Evolutionary conservation across 2,329 filamentous ascomycete species (phyloP), one percentile per base, ranked within the genome.

Genomic region (Magnaporthiopsis rhizophila): DNA sequence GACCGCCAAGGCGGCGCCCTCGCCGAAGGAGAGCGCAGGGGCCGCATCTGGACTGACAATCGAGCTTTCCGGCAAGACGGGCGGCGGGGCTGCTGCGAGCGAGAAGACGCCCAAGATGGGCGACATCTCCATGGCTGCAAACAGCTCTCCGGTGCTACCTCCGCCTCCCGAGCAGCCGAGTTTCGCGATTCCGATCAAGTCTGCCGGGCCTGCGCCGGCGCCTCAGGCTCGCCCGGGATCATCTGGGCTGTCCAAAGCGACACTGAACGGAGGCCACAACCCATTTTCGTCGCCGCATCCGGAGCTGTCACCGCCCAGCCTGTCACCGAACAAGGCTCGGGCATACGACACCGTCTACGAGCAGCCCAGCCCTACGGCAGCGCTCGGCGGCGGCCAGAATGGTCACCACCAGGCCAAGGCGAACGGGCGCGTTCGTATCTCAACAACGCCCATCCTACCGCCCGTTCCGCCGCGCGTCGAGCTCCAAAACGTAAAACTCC

Each of bases 261-360:
- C 72, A 50, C 62, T 71, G 28, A 75, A 74, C 62, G 72, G 71
- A 8, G 70, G 72, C 24, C 69, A 69, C 65, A 75, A 80, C 61
- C 74, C 77, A 3, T 80, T 79, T 67, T 77, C 77, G n/a, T 77
- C 76, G 6, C 74, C 76, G 28, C 77, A 79, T 65, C 78, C 78
- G 13, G 76, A 69, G 63, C 69, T 80, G 30, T 76, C 74, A 2
- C 77, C 78, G 26, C 78, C 78, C 3, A 71, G 75, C 61, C 75
- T 75, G 67, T 78, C 77, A 26, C 76, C 74, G 5, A 75, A 73
- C 65, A 77, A 77, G 67, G 74, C 74, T 15, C 73, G 75, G 59
- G 74, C 74, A 30, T 78, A 78, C 66, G 74, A 74, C 58, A 74
- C 74, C 56, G 73, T 77, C 56, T 74, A 74, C 65, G 73, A 74